Conservation (phyloP, 768 basidiomycete species). For the Flagelloscypha sp. region DNA sequence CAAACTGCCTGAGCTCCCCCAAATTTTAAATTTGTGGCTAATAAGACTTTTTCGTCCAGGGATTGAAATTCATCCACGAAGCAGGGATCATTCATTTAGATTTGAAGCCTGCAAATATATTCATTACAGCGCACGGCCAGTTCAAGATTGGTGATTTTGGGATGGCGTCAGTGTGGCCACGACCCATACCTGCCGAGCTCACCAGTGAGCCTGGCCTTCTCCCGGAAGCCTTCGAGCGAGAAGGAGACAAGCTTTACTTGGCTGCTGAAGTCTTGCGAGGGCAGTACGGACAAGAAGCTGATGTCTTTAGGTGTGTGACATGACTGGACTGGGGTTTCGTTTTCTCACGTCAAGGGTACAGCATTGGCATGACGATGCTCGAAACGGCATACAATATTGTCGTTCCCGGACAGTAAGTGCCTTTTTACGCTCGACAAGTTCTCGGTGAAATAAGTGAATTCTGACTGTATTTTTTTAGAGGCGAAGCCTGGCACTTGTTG, state of each 20-base stretch:
- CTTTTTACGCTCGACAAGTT: constrained; percentile 9
- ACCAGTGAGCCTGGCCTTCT: constrained; percentile 20
- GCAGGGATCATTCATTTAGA: constrained; percentile 90
- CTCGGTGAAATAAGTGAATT: constrained; percentile 13
- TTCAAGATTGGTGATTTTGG: constrained; percentile 99
- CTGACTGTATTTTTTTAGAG: constrained; percentile 45
- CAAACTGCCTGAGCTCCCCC: constrained; percentile 19
- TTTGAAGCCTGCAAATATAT: constrained; percentile 95
- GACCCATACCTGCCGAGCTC: constrained; percentile 29
- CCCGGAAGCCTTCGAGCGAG: constrained; percentile 70
- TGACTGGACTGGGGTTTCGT: constrained; percentile 23
- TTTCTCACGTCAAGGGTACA: constrained; percentile 41
- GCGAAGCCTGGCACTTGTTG: constrained; percentile 88
- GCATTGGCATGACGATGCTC: constrained; percentile 92
- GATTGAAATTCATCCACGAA: constrained; percentile 83
- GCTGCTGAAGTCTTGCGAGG: constrained; percentile 94
- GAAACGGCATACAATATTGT: constrained; percentile 95
- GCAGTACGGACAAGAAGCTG: constrained; percentile 85
- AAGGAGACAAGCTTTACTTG: constrained; percentile 96
- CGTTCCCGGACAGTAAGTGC: constrained; percentile 89
- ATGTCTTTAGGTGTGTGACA: constrained; percentile 84
- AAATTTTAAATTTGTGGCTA: constrained; percentile 15
- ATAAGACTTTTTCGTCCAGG: constrained; percentile 34
- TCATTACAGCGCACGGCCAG: constrained; percentile 77
- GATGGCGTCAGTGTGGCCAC: constrained; percentile 92